Base-by-base conservation (phyloP, 1,139 yeast species). In the Scheffersomyces cryptocercus region DNA sequence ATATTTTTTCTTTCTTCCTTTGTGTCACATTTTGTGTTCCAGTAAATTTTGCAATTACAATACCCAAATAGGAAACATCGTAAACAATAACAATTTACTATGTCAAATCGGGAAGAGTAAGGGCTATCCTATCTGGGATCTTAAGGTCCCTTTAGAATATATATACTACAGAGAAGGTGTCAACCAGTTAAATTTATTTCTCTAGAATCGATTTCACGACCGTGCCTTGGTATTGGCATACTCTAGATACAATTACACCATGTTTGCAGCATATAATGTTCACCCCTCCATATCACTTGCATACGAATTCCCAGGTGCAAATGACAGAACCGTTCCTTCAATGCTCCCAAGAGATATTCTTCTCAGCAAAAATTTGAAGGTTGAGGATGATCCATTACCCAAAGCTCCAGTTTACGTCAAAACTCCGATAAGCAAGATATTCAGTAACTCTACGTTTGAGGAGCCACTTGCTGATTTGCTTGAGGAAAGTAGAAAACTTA, bases 381-480 rank as follows among this genome's bases (percentile, higher is more conserved):
- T 68, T 5, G 51, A 50, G 4, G 51, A 54, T 28, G 56, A 54
- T 14, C 60, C 59, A 4, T 40, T 37, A 12, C 51, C 56, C 3
- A 46, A 47, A 12, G 42, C 39, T 2, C 58, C 59, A 13, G 31
- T 37, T 3, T 49, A 29, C 14, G 36, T 44, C 14, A 41, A 35
- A 3, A 28, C 16, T 4, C 58, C 65, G 4, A 46, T 59, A 28
- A 40, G 47, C 8, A 55, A 51, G 39, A 37, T 37, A 8, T 57
- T 49, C 37, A 36, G 35, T 11, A 33, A 12, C n/a, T 30, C 29
- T 10, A 7, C 29, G n/a, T 41, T 51, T 9, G 53, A 47, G 1
- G 67, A 65, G 38, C 75, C 76, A 1, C 58, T 72, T 29, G 58
- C 54, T 11, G 65, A 58, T 7, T 46, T 72, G 15, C 51, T 71